These are phyloP conservation scores for Paratinospora sagittata DNA, from an alignment of 164 flowering plant species.

Conservation along the genomic window DNA sequence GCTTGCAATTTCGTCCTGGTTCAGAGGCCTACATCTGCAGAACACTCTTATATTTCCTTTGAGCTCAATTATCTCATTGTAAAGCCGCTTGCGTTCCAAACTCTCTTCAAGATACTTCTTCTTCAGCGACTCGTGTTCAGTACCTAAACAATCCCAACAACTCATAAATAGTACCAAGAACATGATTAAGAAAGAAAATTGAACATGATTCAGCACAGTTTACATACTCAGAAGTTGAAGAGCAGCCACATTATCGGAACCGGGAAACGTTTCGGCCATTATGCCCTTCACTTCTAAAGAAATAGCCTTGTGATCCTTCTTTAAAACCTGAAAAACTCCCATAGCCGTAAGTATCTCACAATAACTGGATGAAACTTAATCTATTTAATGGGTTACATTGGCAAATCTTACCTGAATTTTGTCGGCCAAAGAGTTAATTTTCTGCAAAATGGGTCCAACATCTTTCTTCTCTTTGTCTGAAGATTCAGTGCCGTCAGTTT, in stretches of 20 bases:
- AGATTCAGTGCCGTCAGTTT: conserved; percentile 20
- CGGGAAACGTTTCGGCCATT: conserved; percentile 30
- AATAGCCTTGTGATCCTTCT: conserved; percentile 38
- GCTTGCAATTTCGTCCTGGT: conserved; percentile 44
- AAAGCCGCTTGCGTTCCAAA: conserved; percentile 58
- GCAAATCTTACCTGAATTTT: conserved; percentile 38
- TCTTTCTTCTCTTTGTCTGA: conserved; percentile 29
- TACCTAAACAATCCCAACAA: conserved; percentile 31
- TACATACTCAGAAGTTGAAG: conserved; percentile 50
- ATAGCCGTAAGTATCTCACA: neutral
- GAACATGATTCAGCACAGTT: neutral
- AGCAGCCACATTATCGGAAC: conserved; percentile 33
- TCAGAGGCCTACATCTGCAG: conserved; percentile 85
- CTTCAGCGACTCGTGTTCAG: conserved; percentile 37
- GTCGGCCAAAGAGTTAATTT: conserved; percentile 33
- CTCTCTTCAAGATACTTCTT: conserved; percentile 57
- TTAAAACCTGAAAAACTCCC: conserved; percentile 37
- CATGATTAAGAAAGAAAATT: neutral
- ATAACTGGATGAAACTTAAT: neutral
- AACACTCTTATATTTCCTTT: conserved; percentile 88
- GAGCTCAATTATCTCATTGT: conserved; percentile 86
- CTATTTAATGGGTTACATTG: neutral
- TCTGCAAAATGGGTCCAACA: conserved; percentile 33
- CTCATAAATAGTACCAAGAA: neutral
- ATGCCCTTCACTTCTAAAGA: conserved; percentile 48